Evolutionary conservation across 2,329 filamentous ascomycete genomes (phyloP).

Genomic region (Thelonectria rubi): DNA sequence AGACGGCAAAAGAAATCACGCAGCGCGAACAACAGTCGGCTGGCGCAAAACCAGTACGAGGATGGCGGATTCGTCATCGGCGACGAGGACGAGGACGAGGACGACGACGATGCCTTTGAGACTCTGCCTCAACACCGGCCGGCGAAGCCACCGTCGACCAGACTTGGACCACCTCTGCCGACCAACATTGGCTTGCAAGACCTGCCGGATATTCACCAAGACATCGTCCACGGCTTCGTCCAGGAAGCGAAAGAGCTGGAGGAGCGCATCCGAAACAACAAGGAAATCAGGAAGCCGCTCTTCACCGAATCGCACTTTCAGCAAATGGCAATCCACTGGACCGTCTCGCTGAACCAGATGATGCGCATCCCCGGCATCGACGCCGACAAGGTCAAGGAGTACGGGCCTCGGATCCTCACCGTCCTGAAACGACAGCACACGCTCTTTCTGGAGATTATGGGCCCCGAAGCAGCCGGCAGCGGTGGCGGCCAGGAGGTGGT

Average conservation of each 20-base stretch:
- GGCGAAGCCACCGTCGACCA: constrained; percentile 46
- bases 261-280: constrained; percentile 68
- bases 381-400: constrained; percentile 66
- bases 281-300: constrained; percentile 63
- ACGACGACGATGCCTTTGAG: constrained; percentile 56
- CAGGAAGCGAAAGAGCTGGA: constrained; percentile 67
- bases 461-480: constrained; percentile 34
- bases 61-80: constrained; percentile 60
- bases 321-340: constrained; percentile 78
- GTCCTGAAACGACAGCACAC: constrained; percentile 61
- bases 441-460: constrained; percentile 62
- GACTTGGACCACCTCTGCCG: constrained; percentile 66
- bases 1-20: constrained; percentile 44
- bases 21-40: constrained; percentile 38
- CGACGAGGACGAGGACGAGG: constrained; percentile 46
- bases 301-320: constrained; percentile 77
- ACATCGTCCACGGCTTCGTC: constrained; percentile 73
- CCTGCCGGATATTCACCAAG: constrained; percentile 68
- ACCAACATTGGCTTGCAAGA: constrained; percentile 62
- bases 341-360: constrained; percentile 69
- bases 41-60: constrained; percentile 55
- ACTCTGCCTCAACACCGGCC: constrained; percentile 51
- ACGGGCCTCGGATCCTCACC: constrained; percentile 68
- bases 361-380: constrained; percentile 70
- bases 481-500: constrained; percentile 55